Base-by-base conservation (phyloP, 2,329 filamentous ascomycete species). In the Ilyonectria destructans region DNA sequence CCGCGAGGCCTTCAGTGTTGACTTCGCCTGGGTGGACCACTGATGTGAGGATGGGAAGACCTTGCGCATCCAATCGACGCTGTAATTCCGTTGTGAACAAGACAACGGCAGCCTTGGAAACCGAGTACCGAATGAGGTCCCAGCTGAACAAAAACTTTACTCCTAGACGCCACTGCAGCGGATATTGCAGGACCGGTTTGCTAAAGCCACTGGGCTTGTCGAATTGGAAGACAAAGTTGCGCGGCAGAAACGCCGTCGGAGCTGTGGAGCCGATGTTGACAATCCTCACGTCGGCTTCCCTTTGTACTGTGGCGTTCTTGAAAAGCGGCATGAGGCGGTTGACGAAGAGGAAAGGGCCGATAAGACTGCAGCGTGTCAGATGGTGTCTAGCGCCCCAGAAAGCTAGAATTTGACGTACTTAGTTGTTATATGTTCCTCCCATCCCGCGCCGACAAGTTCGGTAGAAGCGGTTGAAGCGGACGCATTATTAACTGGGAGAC, bases 321-420 rank as follows among this genome's bases (percentile, higher is more conserved):
- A 80, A 68, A 7, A 77, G 68, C 1, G 78, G 76, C 1, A 81
- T 59, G 0, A 79, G 19, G 33, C 70, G 61, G n/a, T 77, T 77
- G 7, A 70, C 74, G 37, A 78, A 64, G 3, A 75, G 54, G 54
- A 77, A 79, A 45, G 73, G 75, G 1, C 77, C 77, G 15, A 78
- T 54, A 49, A 77, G 69, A 45, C 77, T 78, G 6, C n/a, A 2
- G 5, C 19, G 12, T 2, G 37, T 40, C 17, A 40, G 37, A 4
- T 17, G 37, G 13, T 17, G 2, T 6, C 6, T 17, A 17, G 17
- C 17, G 15, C 17, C 15, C 6, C 6, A 3, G 13, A 17, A 17
- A 40, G 15, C 6, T 7, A n/a, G 9, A 15, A n/a, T n/a, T n/a
- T n/a, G n/a, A n/a, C 62, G 31, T 60, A 78, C 77, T 68, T 67